Evolutionary conservation across 1,139 yeast genomes (phyloP), one percentile per base, ranked within the genome.

Genomic region (Hansenula lynferdii): DNA sequence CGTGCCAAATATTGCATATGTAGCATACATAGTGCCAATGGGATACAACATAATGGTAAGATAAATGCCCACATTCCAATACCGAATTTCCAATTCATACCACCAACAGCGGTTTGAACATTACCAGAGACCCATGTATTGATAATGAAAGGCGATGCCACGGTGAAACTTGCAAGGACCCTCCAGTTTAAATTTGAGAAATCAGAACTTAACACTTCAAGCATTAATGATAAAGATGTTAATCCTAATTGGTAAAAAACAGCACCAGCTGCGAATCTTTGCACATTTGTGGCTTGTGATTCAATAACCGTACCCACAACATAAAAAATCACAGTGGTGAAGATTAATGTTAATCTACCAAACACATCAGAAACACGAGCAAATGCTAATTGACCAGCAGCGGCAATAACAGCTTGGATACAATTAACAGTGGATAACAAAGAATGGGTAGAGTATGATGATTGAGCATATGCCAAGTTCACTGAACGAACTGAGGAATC

Each of bases 21-120:
- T 10, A 68, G 28, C 51, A 79, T 64, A 50, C 81, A 72, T 10
- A 46, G 44, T 22, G 79, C 49, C 41, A 84, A 61, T 20, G 92
- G 92, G 18, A 83, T 42, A 49, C 80, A 67, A 6, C 75, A 57
- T 25, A 81, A 65, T 21, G 92, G 90, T 64, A 80, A 71, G 44
- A 84, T 80, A 53, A 81, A 79, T 1, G 89, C 89, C 85, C 85
- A 84, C 74, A 83, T 81, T 30, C 83, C 90, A 49, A 82, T 78
- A 50, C 81, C 80, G 77, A 81, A 83, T 28, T 75, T 69, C 94
- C 94, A 83, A 30, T 51, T 47, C 53, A 43, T 56, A 38, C 63
- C 68, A 29, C 64, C 57, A 9, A 61, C 67, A 6, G 55, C 66
- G 19, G 50, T 48, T 9, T 75, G 63, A 35, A 83, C 64, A 47